phyloP scores from a whole-genome alignment of 176 grass and related monocot genomes.

The Musa beccarii region DNA sequence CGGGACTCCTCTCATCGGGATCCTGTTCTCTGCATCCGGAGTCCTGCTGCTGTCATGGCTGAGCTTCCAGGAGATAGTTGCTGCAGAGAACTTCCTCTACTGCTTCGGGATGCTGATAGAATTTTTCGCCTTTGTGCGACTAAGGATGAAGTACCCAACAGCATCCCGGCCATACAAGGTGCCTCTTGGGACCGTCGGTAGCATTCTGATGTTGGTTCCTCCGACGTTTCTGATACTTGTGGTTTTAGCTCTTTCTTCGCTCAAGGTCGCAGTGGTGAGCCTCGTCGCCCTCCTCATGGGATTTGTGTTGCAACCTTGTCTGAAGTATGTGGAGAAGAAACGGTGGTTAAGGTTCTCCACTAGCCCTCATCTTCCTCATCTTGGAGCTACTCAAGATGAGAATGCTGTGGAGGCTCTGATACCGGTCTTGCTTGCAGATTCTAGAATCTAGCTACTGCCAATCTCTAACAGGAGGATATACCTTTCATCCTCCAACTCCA shows the following conservation, averaged over 20 bases:
- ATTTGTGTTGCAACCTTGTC: slow-evolving; percentile 4
- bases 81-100: slow-evolving; percentile 74
- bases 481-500: too few species aligned
- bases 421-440: too few species aligned
- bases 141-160: slow-evolving; percentile 40
- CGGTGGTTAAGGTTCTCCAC: slow-evolving; percentile 1
- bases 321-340: slow-evolving; percentile 1
- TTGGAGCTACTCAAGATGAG: neutral
- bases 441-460: too few species aligned
- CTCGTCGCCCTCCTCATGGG: neutral
- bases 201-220: slow-evolving; percentile 59
- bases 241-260: slow-evolving; percentile 29
- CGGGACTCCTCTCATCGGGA: slow-evolving; percentile 63
- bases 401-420: neutral
- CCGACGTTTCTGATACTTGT: slow-evolving; percentile 50
- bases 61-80: slow-evolving; percentile 90
- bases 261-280: neutral
- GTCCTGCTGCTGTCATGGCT: slow-evolving; percentile 55
- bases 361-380: slow-evolving; percentile 6
- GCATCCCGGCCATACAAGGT: slow-evolving; percentile 54
- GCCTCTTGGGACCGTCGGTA: slow-evolving; percentile 51
- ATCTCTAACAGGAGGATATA: too few species aligned
- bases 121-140: slow-evolving; percentile 80
- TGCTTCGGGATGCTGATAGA: slow-evolving; percentile 95
- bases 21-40: slow-evolving; percentile 68